phyloP scores from a whole-genome alignment of 805 yeast species.

The Candida yuanshanica region DNA sequence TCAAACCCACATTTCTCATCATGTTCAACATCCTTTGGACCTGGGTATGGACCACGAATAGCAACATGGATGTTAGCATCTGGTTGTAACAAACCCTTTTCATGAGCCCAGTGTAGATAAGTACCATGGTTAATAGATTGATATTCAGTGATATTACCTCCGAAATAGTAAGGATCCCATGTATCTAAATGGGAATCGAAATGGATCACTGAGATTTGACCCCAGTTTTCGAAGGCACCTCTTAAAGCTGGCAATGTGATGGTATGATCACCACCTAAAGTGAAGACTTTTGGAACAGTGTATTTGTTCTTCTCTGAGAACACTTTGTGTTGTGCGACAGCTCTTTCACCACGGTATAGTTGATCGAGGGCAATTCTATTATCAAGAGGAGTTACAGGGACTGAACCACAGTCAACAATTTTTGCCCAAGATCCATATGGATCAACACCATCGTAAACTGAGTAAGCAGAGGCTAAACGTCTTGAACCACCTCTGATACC shows the following conservation, averaged over 20 bases:
- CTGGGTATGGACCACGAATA: conserved; percentile 55
- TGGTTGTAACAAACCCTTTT: conserved; percentile 50
- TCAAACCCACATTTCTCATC: conserved; percentile 46
- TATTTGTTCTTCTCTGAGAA: conserved; percentile 23
- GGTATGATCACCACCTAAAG: conserved; percentile 54
- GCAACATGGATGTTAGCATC: conserved; percentile 57
- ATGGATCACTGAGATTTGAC: conserved; percentile 42
- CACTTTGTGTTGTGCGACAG: conserved; percentile 34
- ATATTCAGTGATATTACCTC: conserved; percentile 57
- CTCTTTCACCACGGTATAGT: conserved; percentile 45
- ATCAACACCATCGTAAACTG: conserved; percentile 49
- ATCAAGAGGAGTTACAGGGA: conserved; percentile 59
- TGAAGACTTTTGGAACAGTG: conserved; percentile 34
- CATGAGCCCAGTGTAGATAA: conserved; percentile 63
- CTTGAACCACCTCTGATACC: conserved; percentile 42
- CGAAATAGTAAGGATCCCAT: conserved; percentile 58
- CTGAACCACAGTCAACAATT: conserved; percentile 57
- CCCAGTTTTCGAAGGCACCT: conserved; percentile 42
- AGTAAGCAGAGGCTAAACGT: conserved; percentile 36
- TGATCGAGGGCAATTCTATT: conserved; percentile 57
- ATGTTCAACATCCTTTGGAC: conserved; percentile 31
- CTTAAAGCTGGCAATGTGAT: conserved; percentile 43
- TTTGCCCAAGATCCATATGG: conserved; percentile 49
- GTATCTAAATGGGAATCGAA: conserved; percentile 70
- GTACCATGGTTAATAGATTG: conserved; percentile 64